Percentiles rank a stretch among this genome's conserved stretches.
Conservation (phyloP, 1,284 basidiomycete species). For the Athelia psychrophila region DNA sequence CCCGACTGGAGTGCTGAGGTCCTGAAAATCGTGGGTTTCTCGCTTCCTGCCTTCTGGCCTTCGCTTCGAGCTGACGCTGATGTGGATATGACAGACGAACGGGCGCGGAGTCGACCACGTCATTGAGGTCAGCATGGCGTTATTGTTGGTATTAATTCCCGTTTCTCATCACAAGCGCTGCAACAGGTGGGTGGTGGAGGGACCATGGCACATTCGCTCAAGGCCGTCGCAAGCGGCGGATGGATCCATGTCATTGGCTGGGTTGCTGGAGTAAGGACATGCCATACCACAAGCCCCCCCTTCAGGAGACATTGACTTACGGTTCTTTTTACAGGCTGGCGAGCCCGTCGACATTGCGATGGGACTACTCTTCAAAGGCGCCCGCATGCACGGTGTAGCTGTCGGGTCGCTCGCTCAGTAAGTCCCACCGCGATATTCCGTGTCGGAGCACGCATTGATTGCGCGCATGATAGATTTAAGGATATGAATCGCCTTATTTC, state of each 20-base stretch:
- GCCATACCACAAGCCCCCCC: no score
- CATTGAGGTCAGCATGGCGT: no score
- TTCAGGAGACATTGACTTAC: no score
- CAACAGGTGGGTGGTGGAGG: no score
- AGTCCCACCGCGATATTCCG: constrained; percentile 4
- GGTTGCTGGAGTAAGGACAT: no score
- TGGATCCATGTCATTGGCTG: no score
- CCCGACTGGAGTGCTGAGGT: constrained; percentile 57
- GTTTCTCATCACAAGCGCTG: no score
- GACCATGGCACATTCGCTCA: no score
- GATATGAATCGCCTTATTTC: constrained; percentile 44
- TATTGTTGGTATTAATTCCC: no score
- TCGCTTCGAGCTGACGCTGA: not conserved
- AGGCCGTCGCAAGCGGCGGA: no score
- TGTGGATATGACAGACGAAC: constrained; percentile 27
- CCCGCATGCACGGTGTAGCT: constrained; percentile 30
- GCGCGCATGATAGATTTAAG: constrained; percentile 30
- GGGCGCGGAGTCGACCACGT: constrained; percentile 57
- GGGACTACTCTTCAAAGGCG: constrained; percentile 12
- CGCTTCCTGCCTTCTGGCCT: not conserved
- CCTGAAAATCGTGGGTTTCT: constrained; percentile 29
- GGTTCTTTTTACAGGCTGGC: constrained; percentile 38
- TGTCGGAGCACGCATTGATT: constrained; percentile 1
- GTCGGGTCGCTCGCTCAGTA: constrained; percentile 32
- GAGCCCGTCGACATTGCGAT: constrained; percentile 10